Conservation (phyloP, 2,329 filamentous ascomycete genomes). For the Huntiella bhutanensis region DNA sequence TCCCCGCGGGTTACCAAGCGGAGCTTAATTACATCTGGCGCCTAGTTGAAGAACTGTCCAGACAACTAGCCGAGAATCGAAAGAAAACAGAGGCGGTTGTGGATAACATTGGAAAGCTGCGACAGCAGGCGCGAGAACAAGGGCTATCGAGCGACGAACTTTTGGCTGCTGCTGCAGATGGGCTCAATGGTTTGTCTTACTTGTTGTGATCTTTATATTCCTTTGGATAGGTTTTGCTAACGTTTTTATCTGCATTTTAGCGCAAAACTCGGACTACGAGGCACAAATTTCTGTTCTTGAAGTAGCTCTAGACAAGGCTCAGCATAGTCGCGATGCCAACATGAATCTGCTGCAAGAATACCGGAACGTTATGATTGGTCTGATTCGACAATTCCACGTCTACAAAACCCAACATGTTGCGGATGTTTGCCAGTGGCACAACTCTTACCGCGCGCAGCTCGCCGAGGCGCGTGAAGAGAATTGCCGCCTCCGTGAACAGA, state of each 20-base stretch:
- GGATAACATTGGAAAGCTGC: conserved; percentile 40
- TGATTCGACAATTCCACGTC: conserved; percentile 45
- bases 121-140: conserved; percentile 33
- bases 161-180: conserved; percentile 33
- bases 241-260: conserved; percentile 18
- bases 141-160: conserved; percentile 39
- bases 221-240: not conserved
- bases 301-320: conserved; percentile 42
- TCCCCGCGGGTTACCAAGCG: conserved; percentile 47
- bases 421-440: conserved; percentile 46
- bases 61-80: conserved; percentile 42
- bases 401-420: conserved; percentile 45
- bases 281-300: conserved; percentile 40
- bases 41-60: conserved; percentile 48
- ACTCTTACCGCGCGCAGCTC: conserved; percentile 44
- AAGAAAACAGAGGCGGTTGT: conserved; percentile 45
- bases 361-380: conserved; percentile 34
- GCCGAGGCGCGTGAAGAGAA: conserved; percentile 48
- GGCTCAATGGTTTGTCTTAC: conserved; percentile 29
- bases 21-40: conserved; percentile 50
- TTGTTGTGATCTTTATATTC: not conserved
- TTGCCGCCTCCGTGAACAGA: conserved; percentile 41
- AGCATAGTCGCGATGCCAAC: conserved; percentile 41
- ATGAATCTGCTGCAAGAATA: conserved; percentile 38
- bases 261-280: conserved; percentile 40